Conservation (phyloP, 306 rosid species). For the Hippophae tibetana region DNA sequence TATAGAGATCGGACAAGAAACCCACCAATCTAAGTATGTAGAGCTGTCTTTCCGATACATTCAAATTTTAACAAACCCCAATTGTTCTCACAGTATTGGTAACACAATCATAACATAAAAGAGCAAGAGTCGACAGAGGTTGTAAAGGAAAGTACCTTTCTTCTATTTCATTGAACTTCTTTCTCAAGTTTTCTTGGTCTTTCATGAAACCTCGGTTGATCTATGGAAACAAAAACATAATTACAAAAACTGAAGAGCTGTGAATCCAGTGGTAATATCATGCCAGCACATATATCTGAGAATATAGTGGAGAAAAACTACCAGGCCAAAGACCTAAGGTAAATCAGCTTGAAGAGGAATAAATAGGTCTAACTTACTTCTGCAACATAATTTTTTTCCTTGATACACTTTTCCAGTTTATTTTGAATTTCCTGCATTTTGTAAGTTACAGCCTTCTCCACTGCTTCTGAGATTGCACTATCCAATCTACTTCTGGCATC, state of each 20-base stretch:
- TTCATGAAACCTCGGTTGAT: constrained; percentile 57
- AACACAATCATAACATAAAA: not conserved
- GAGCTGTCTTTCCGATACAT: too few species aligned
- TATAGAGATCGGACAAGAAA: too few species aligned
- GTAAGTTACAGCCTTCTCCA: constrained; percentile 56
- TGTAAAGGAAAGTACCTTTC: constrained; percentile 47
- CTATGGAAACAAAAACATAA: constrained; percentile 30
- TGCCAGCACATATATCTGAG: not conserved
- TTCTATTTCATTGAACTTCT: constrained; percentile 56
- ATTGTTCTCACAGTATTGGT: too few species aligned
- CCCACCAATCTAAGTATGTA: too few species aligned
- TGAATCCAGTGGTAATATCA: not conserved
- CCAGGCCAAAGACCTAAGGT: constrained; percentile 1
- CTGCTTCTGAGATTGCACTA: constrained; percentile 55
- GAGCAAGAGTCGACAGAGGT: not conserved
- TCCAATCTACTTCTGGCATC: constrained; percentile 69
- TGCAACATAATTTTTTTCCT: constrained; percentile 51
- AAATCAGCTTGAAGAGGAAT: not conserved
- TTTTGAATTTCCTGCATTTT: constrained; percentile 62
- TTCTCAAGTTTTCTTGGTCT: constrained; percentile 58
- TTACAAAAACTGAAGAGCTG: not conserved
- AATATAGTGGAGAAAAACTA: not conserved
- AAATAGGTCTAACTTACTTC: constrained; percentile 30
- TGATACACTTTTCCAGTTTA: constrained; percentile 49
- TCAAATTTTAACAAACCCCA: too few species aligned